A percentile compares a stretch with the other conserved stretches of the same genome.
phyloP scores from a whole-genome alignment of 306 rosid genomes.

The Cucurbita ficifolia region DNA sequence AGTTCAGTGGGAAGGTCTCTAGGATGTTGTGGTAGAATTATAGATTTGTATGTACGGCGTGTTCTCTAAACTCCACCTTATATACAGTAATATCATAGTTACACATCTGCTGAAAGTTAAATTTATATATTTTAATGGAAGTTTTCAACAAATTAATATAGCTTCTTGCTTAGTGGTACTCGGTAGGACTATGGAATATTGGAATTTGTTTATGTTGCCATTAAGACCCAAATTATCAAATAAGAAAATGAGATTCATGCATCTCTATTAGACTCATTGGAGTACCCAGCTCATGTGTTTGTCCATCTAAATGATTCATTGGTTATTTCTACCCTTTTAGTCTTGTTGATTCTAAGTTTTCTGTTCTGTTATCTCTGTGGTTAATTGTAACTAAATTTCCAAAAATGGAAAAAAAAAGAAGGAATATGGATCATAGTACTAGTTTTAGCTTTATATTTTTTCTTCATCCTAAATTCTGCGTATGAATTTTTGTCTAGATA shows the following conservation, averaged over 20 bases:
- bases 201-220: background rate
- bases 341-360: background rate
- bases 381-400: background rate
- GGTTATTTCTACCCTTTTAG: background rate
- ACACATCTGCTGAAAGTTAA: background rate
- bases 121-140: background rate
- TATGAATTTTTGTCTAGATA: slow-evolving; percentile 31
- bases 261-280: background rate
- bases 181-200: background rate
- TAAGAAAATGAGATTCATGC: background rate
- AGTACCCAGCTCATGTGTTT: background rate
- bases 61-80: background rate
- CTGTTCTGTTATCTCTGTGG: background rate
- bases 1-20: too few species aligned
- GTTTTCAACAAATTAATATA: background rate
- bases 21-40: background rate
- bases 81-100: too few species aligned
- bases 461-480: background rate
- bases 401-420: background rate
- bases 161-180: background rate
- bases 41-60: background rate
- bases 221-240: background rate
- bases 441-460: background rate
- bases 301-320: background rate
- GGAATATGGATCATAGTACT: background rate